Evolutionary conservation across 2,329 filamentous ascomycete genomes (phyloP).

Genomic region (Botrytis cinerea): DNA sequence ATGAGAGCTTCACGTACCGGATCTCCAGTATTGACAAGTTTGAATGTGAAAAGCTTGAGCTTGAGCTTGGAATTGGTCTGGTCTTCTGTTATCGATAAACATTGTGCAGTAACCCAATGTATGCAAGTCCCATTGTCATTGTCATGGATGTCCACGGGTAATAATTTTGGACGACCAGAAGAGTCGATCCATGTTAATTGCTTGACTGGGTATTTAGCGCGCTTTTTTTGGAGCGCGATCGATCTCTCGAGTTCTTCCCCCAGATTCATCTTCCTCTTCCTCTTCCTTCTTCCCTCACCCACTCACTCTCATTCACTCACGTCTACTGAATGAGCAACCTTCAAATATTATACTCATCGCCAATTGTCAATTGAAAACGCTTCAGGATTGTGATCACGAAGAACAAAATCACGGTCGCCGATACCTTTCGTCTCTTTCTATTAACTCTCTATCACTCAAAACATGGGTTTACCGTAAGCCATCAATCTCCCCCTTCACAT

Average conservation of each 20-base stretch:
- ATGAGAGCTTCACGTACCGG: not conserved
- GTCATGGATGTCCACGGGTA: not conserved
- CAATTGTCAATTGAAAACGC: slow-evolving; percentile 20
- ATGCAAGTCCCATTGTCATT: not conserved
- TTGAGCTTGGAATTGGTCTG: not conserved
- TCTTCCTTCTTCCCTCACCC: not conserved
- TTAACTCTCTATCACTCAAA: slow-evolving; percentile 23
- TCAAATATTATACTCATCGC: not conserved
- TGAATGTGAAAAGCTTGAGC: not conserved
- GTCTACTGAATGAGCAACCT: not conserved
- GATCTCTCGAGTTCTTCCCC: not conserved
- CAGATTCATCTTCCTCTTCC: not conserved
- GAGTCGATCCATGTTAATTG: not conserved
- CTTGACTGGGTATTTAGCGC: slow-evolving; percentile 14
- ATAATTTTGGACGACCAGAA: not conserved
- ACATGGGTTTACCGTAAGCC: slow-evolving; percentile 42
- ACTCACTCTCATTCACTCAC: not conserved
- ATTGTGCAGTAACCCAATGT: not conserved
- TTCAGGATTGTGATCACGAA: slow-evolving; percentile 28
- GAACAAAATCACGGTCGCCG: slow-evolving; percentile 30
- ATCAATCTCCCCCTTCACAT: slow-evolving; percentile 28
- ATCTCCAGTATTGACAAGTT: not conserved
- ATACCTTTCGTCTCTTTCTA: not conserved
- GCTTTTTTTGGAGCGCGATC: not conserved
- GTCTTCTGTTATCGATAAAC: slow-evolving; percentile 13